Percentiles rank a stretch among this genome's conserved stretches.
Conservation (phyloP, 352 stramenopile species). For the Plasmopara muralis region DNA sequence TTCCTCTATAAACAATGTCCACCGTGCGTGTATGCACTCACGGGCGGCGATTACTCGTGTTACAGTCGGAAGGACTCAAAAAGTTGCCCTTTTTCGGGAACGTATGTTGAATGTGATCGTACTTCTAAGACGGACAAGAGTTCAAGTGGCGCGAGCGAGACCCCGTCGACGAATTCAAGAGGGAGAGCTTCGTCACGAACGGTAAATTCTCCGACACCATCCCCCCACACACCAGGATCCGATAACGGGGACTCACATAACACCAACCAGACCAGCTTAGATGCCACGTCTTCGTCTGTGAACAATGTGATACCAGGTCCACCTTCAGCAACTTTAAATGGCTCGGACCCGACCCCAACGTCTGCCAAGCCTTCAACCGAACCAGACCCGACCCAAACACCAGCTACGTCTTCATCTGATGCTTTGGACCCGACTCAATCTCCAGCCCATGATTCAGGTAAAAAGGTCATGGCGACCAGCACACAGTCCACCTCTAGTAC, state of each 20-base stretch:
- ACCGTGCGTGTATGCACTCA: slow-evolving; percentile 60
- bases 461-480: slow-evolving; percentile 12
- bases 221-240: slow-evolving; percentile 1
- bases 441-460: not conserved
- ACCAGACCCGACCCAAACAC: not conserved
- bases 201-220: slow-evolving; percentile 1
- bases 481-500: slow-evolving; percentile 11
- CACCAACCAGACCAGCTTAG: slow-evolving; percentile 5
- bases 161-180: slow-evolving; percentile 10
- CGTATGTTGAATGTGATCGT: slow-evolving; percentile 25
- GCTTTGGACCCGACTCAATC: not conserved
- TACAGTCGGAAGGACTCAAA: slow-evolving; percentile 33
- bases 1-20: slow-evolving; percentile 37
- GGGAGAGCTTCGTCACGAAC: slow-evolving; percentile 1
- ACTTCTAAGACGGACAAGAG: slow-evolving; percentile 6
- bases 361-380: slow-evolving; percentile 1
- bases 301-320: slow-evolving; percentile 1
- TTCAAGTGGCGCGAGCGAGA: slow-evolving; percentile 5
- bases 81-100: slow-evolving; percentile 19
- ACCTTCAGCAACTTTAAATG: not conserved
- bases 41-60: slow-evolving; percentile 56
- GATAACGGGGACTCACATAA: not conserved
- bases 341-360: slow-evolving; percentile 4
- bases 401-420: not conserved
- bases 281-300: not conserved